These are phyloP conservation scores for Canariomyces notabilis DNA, from an alignment of 2,329 filamentous ascomycete genomes.

Conservation along the genomic window DNA sequence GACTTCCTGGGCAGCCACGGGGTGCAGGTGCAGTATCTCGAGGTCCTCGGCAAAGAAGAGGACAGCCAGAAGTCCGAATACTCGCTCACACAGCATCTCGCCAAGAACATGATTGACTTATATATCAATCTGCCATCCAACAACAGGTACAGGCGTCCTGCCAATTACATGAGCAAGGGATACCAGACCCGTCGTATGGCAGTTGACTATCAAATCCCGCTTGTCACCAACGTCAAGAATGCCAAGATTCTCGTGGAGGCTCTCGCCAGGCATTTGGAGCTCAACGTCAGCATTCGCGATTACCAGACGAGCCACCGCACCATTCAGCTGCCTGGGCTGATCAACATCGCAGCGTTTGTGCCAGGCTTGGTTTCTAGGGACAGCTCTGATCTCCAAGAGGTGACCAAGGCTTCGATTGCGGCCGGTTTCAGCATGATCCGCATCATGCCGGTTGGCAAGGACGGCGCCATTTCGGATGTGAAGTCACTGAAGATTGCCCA, in stretches of 20 bases:
- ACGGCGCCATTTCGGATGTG: conserved; percentile 68
- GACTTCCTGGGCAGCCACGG: conserved; percentile 94
- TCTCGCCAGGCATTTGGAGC: conserved; percentile 79
- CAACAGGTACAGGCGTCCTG: conserved; percentile 93
- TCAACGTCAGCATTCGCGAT: conserved; percentile 78
- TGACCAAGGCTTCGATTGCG: conserved; percentile 69
- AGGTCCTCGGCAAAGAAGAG: conserved; percentile 72
- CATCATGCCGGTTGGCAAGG: conserved; percentile 69
- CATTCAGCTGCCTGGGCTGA: conserved; percentile 65
- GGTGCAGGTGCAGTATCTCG: conserved; percentile 87
- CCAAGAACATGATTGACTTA: conserved; percentile 95
- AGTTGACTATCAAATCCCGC: conserved; percentile 91
- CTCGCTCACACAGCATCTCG: conserved; percentile 91
- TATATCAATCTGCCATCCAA: conserved; percentile 99
- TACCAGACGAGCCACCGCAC: conserved; percentile 86
- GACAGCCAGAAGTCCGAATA: conserved; percentile 92
- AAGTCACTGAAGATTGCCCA: conserved; percentile 67
- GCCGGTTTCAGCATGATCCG: conserved; percentile 77
- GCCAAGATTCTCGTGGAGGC: conserved; percentile 96
- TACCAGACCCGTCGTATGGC: conserved; percentile 97
- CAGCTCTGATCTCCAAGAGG: conserved; percentile 62
- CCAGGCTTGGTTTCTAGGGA: conserved; percentile 62
- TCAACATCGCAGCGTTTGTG: conserved; percentile 77
- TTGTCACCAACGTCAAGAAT: conserved; percentile 99
- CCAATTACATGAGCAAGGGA: conserved; percentile 97